These are phyloP conservation scores for Saksenaea oblongispora DNA, from an alignment of 371 early-diverging fungal species.

Conservation along the genomic window DNA sequence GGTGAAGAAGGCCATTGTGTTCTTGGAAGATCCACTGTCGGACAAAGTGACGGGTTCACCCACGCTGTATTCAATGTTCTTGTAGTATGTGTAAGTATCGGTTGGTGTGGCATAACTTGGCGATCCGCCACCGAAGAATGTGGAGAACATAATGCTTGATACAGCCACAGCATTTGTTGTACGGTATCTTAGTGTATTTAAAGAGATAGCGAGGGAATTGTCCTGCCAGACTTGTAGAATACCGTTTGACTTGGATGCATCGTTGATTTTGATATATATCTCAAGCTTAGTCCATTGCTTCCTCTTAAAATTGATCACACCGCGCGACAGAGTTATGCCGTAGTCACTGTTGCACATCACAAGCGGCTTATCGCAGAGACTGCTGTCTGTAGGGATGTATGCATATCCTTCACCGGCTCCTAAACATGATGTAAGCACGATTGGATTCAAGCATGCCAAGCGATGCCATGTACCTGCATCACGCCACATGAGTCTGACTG, in stretches of 20 bases:
- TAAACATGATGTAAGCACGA: conserved; percentile 4
- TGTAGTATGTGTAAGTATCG: conserved; percentile 43
- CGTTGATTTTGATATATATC: conserved; percentile 46
- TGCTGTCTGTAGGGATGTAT: conserved; percentile 43
- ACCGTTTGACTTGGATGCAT: conserved; percentile 42
- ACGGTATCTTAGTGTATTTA: conserved; percentile 37
- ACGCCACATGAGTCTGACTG: conserved; percentile 57
- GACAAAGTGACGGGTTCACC: conserved; percentile 30
- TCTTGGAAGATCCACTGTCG: conserved; percentile 12
- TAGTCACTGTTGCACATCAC: conserved; percentile 49
- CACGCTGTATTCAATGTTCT: conserved; percentile 45
- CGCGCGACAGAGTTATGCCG: conserved; percentile 55
- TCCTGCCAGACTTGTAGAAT: conserved; percentile 47
- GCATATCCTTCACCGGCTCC: conserved; percentile 46
- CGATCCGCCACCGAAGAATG: conserved; percentile 56
- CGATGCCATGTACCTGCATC: conserved; percentile 31
- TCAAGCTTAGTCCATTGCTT: conserved; percentile 46
- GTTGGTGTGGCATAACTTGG: conserved; percentile 41
- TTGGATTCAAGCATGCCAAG: neutral
- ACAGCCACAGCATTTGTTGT: conserved; percentile 29
- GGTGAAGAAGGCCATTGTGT: neutral
- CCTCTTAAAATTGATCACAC: conserved; percentile 39
- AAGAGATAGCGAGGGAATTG: conserved; percentile 34
- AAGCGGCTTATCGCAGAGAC: conserved; percentile 29
- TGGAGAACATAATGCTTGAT: conserved; percentile 52